These are phyloP conservation scores for Penicillium desertorum DNA, from an alignment of 495 filamentous ascomycete genomes.

Conservation along the genomic window DNA sequence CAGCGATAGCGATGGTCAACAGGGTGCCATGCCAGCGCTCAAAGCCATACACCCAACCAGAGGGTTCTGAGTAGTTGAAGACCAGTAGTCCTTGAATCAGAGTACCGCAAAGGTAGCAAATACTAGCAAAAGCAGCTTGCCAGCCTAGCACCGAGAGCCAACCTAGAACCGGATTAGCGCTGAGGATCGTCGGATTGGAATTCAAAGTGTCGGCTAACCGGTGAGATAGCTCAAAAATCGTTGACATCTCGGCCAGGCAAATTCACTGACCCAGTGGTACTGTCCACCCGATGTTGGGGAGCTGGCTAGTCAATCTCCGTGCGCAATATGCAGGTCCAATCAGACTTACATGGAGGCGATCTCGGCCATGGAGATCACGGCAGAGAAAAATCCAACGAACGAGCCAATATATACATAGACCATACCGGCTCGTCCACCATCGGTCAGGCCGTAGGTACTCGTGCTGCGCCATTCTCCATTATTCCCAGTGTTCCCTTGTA, in stretches of 20 bases:
- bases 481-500: neutral
- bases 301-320: slow-evolving; percentile 17
- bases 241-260: slow-evolving; percentile 43
- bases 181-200: neutral
- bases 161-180: slow-evolving; percentile 24
- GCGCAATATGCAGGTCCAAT: neutral
- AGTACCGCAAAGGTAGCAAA: slow-evolving; percentile 43
- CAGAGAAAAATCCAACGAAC: slow-evolving; percentile 41
- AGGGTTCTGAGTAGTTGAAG: slow-evolving; percentile 41
- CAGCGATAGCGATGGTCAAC: slow-evolving; percentile 43
- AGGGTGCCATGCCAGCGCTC: slow-evolving; percentile 45
- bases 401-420: slow-evolving; percentile 50
- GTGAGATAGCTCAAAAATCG: slow-evolving; percentile 47
- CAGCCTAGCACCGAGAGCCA: slow-evolving; percentile 52
- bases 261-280: slow-evolving; percentile 51
- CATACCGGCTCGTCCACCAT: slow-evolving; percentile 49
- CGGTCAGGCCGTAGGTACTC: slow-evolving; percentile 39
- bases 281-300: slow-evolving; percentile 48
- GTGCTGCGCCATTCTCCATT: slow-evolving; percentile 20
- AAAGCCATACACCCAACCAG: slow-evolving; percentile 29
- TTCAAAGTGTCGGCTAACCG: slow-evolving; percentile 22
- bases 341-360: slow-evolving; percentile 46
- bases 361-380: slow-evolving; percentile 47
- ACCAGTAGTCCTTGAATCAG: slow-evolving; percentile 50
- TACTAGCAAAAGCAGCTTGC: slow-evolving; percentile 40